Base-by-base conservation (phyloP, 2,329 filamentous ascomycete genomes). In the Ascochyta viciae-villosae region DNA sequence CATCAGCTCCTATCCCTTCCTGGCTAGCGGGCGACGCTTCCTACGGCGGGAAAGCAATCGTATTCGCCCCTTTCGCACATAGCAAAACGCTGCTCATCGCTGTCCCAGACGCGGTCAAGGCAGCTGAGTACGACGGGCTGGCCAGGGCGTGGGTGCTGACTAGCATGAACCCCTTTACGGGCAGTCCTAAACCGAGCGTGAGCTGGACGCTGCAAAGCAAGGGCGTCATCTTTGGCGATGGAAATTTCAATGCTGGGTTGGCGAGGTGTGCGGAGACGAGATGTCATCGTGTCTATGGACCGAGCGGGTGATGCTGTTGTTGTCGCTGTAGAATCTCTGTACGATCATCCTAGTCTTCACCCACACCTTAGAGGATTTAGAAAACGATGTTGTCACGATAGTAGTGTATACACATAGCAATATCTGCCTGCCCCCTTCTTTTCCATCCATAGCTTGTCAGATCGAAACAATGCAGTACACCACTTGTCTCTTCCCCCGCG, bases 161-260 rank as follows among this genome's bases (percentile, higher is more conserved):
- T 41, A 72, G 73, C 19, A 67, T 65, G 60, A 67, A 60, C 50
- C 50, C 62, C n/a, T 67, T 51, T 29, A 71, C 67, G 1, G 67
- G 66, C 0, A 61, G 61, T 48, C 38, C 59, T 6, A 61, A 64
- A 16, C 49, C 45, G 15, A 58, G 52, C n/a, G 67, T 70, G 7
- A 70, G 73, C 24, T 80, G 78, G 78, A 77, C 72, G 2, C 34
- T 79, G 26, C 63, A 74, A 29, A 71, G 71, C 3, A 80, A 80
- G 63, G 72, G 72, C 2, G 69, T 75, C 3, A 54, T 79, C 6
- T 79, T 79, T 66, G 74, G 73, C 16, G 77, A 78, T 51, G 48
- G 24, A 12, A 47, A 50, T 9, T 72, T 74, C 26, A 54, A 54
- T 37, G 53, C 29, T 2, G 61, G 46, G 5, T 31, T 71, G 37